phyloP scores from a whole-genome alignment of 2,329 filamentous ascomycete species.

The Claviceps purpurea region DNA sequence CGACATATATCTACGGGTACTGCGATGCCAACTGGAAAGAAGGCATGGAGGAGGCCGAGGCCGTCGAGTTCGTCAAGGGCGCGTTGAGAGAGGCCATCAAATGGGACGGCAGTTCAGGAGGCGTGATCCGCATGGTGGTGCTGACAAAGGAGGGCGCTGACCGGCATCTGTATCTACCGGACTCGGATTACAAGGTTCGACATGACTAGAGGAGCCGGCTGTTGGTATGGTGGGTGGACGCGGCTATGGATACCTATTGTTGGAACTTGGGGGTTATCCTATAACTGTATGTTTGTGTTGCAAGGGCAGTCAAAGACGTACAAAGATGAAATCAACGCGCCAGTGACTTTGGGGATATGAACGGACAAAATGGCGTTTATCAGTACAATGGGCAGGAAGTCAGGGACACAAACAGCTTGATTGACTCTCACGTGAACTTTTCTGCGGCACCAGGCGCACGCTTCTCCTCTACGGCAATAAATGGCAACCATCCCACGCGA shows the following conservation, averaged over 20 bases:
- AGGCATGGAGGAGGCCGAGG: conserved; percentile 83
- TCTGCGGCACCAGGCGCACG: no score
- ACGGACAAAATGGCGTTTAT: no score
- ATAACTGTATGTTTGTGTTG: not conserved
- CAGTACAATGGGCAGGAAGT: no score
- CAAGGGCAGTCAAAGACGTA: not conserved
- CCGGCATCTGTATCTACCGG: conserved; percentile 89
- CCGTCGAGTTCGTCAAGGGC: conserved; percentile 84
- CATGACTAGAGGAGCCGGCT: conserved; percentile 37
- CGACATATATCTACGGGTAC: conserved; percentile 99
- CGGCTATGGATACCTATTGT: not conserved
- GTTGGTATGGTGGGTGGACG: conserved; percentile 6
- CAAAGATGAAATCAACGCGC: not conserved
- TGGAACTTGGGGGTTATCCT: not conserved
- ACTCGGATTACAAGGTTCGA: conserved; percentile 70
- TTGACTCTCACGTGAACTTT: no score
- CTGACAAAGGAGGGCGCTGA: conserved; percentile 80
- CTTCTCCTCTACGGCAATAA: no score
- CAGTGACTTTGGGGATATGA: not conserved
- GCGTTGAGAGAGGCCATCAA: conserved; percentile 91
- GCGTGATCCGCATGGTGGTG: conserved; percentile 96
- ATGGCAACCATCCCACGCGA: no score
- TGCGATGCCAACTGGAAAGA: conserved; percentile 95
- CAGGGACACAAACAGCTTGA: no score
- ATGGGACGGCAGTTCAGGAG: conserved; percentile 97